phyloP scores from a whole-genome alignment of 106 monocot genomes.

The Allium cepa region DNA sequence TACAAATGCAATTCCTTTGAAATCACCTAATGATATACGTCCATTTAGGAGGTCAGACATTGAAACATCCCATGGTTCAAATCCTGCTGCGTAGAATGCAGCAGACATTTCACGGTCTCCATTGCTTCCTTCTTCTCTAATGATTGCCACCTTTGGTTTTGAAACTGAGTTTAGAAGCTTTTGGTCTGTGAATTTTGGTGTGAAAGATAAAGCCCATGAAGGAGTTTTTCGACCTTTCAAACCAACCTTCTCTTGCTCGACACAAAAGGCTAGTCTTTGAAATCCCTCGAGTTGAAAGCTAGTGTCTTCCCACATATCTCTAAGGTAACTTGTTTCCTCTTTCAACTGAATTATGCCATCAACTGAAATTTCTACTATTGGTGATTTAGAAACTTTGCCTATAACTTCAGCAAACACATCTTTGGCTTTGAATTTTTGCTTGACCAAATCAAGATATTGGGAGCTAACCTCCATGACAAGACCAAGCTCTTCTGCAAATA shows the following conservation, averaged over 20 bases:
- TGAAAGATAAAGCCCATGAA: slow-evolving; percentile 69
- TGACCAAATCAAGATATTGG: slow-evolving; percentile 30
- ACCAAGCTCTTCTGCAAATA: slow-evolving; percentile 93
- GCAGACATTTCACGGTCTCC: slow-evolving; percentile 97
- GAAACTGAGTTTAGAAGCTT: slow-evolving; percentile 24
- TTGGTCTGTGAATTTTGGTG: slow-evolving; percentile 48
- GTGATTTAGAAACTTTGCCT: slow-evolving; percentile 51
- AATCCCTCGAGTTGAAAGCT: slow-evolving; percentile 84
- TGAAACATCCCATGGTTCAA: slow-evolving; percentile 90
- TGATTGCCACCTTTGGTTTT: slow-evolving; percentile 85
- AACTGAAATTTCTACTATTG: slow-evolving; percentile 42
- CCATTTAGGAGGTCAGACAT: slow-evolving; percentile 83
- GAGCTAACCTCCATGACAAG: slow-evolving; percentile 65
- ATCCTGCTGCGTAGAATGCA: slow-evolving; percentile 82
- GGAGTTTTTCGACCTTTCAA: slow-evolving; percentile 52
- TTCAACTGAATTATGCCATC: slow-evolving; percentile 51
- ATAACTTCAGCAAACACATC: slow-evolving; percentile 52
- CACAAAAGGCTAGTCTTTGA: slow-evolving; percentile 77
- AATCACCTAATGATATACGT: slow-evolving; percentile 39
- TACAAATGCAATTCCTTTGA: slow-evolving; percentile 86
- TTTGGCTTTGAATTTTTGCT: slow-evolving; percentile 39
- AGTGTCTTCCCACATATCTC: slow-evolving; percentile 94
- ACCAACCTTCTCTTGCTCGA: slow-evolving; percentile 67
- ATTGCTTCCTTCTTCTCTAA: slow-evolving; percentile 98
- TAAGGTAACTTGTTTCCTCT: slow-evolving; percentile 60